Conservation (phyloP, 805 yeast species). For the Tetrapisispora namnaoensis region DNA sequence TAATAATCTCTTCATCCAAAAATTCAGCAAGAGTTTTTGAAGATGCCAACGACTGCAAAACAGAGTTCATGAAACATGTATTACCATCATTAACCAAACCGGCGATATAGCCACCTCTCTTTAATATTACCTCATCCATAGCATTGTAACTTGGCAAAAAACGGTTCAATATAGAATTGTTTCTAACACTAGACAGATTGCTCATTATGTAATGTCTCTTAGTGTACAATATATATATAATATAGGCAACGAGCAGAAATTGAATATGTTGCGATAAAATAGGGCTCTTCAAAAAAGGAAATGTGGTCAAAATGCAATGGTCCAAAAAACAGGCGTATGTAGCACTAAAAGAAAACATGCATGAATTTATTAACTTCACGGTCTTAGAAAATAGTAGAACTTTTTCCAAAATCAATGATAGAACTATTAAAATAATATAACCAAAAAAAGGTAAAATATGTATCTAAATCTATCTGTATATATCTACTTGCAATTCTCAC, state of each 20-base stretch:
- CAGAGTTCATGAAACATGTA: constrained; percentile 91
- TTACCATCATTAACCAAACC: constrained; percentile 87
- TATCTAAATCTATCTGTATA: no score
- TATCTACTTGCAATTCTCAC: no score
- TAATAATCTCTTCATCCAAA: constrained; percentile 35
- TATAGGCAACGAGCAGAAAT: constrained; percentile 4
- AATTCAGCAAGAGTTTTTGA: constrained; percentile 51
- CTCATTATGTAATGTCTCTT: constrained; percentile 7
- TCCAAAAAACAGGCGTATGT: not conserved
- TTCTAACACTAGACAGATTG: constrained; percentile 8
- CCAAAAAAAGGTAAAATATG: no score
- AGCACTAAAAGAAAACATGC: not conserved
- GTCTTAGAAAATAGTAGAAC: not conserved
- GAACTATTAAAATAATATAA: no score
- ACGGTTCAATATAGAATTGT: constrained; percentile 2
- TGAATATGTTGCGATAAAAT: not conserved
- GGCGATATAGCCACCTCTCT: constrained; percentile 66
- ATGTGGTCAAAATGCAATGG: not conserved
- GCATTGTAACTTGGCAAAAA: not conserved
- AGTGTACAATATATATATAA: constrained; percentile 7
- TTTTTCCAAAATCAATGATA: not conserved
- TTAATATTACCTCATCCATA: constrained; percentile 31
- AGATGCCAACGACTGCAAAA: constrained; percentile 72
- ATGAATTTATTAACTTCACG: not conserved
- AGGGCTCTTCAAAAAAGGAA: not conserved